A percentile compares a stretch with the other conserved stretches of the same genome.
Evolutionary conservation across 306 rosid genomes (phyloP).

Genomic region (Casuarina glauca): DNA sequence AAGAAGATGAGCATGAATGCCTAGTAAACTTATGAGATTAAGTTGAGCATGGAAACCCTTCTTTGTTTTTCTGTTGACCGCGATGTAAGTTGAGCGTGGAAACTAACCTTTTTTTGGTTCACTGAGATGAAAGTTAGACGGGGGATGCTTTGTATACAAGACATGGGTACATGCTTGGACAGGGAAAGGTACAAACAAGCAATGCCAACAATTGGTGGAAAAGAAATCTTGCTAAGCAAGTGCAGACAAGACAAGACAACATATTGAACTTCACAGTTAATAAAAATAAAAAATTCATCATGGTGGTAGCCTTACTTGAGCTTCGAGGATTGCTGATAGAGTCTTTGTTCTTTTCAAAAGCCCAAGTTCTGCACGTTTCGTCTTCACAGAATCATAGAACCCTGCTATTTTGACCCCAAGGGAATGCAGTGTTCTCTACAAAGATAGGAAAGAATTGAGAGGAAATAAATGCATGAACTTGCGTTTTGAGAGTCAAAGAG

Average conservation of each 20-base stretch:
- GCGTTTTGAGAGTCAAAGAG: background rate
- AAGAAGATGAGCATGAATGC: background rate
- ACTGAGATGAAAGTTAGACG: background rate
- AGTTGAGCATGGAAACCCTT: background rate
- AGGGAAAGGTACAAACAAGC: background rate
- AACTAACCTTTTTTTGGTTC: background rate
- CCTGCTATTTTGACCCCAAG: constrained; percentile 53
- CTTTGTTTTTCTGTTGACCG: background rate
- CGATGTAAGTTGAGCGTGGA: background rate
- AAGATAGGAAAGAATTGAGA: constrained; percentile 12
- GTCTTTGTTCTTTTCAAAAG: constrained; percentile 58
- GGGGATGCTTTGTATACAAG: background rate
- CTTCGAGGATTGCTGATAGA: constrained; percentile 61
- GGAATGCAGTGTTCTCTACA: constrained; percentile 67
- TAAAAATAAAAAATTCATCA: constrained; percentile 17
- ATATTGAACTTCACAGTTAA: constrained; percentile 18
- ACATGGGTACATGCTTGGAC: background rate
- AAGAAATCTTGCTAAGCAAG: constrained; percentile 3
- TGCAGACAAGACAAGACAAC: background rate
- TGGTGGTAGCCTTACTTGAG: constrained; percentile 57
- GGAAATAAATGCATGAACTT: background rate
- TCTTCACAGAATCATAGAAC: constrained; percentile 57
- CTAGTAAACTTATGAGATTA: background rate
- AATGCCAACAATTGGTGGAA: background rate
- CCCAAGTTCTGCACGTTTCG: constrained; percentile 60